Evolutionary conservation across 169 alveolate species (phyloP).

Genomic region (Plasmodium billcollinsi): DNA sequence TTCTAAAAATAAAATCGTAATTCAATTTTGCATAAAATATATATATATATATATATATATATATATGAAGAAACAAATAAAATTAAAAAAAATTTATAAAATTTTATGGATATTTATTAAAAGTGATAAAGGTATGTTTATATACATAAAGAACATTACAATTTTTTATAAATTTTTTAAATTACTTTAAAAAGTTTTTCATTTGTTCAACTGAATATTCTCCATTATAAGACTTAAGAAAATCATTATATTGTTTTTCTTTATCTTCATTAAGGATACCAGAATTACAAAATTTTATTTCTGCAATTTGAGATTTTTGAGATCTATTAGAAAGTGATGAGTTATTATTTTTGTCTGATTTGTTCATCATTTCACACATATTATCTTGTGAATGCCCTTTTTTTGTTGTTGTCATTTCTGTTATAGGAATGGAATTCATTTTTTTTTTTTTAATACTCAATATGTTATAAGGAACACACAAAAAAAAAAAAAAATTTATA

Average conservation of each 20-base stretch:
- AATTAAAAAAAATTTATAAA: conserved; percentile 6
- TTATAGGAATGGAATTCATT: neutral
- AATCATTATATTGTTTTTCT: conserved; percentile 16
- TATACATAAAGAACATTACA: neutral
- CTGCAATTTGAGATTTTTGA: neutral
- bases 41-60: neutral
- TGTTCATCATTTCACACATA: conserved; percentile 4
- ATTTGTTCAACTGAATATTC: conserved; percentile 58
- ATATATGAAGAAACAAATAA: neutral
- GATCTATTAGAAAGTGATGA: neutral
- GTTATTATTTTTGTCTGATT: conserved; percentile 1
- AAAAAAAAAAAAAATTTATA: neutral
- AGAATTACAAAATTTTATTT: conserved; percentile 6
- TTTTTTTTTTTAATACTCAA: no score
- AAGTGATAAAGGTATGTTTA: neutral
- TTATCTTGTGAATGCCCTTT: neutral
- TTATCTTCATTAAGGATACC: conserved; percentile 19
- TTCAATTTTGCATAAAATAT: neutral
- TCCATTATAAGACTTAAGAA: conserved; percentile 29
- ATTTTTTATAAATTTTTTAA: conserved; percentile 4
- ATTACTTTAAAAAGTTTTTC: conserved; percentile 69
- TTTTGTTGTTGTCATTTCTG: conserved; percentile 1
- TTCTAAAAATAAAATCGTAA: conserved; percentile 40
- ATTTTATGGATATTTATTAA: neutral
- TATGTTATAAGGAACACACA: neutral